Base-by-base conservation (phyloP, 2,329 filamentous ascomycete genomes). In the Diaporthe sp. region DNA sequence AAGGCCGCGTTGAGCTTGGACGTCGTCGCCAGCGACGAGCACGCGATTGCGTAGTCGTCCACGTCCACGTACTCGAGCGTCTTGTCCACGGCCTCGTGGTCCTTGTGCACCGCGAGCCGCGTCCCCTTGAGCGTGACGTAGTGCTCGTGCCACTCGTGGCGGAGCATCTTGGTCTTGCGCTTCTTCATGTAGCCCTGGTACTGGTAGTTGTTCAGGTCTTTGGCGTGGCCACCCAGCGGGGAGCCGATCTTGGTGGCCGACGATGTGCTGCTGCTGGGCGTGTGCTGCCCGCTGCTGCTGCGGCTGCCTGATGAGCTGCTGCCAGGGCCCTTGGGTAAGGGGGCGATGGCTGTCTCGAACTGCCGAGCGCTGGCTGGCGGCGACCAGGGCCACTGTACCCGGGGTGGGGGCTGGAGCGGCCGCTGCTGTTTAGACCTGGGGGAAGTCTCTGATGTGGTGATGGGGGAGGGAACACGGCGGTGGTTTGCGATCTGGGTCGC, bases 101-200 rank as follows among this genome's bases (percentile, higher is more conserved):
- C 90, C 80, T 93, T 92, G 87, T 96, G 94, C 90, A 96, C 93
- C 71, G 93, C 92, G 50, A 94, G 88, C 37, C 91, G 90, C 35
- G 92, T 94, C 74, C 93, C 93, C 79, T 92, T 92, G 76, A 98
- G 92, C 35, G 94, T 95, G 82, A 97, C 97, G 86, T 96, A 97
- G 78, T 95, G 93, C 82, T 97, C 94, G 80, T 95, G 92, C 96
- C 96, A 98, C 85, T 98, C 96, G 83, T 97, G 94, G 56, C 95
- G 94, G 75, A 98, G 90, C 87, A 98, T 92, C 80, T 92, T 92
- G 44, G 93, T 97, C 86, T 95, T 95, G 81, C 96, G 94, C 88
- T 97, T 98, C 88, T 95, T 96, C 92, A 99, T 97, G 83, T 92
- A 95, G 1, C 97, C 97, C 66, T 94, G 91, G 83, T 96, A 94